A percentile compares a stretch with the other conserved stretches of the same genome.
Evolutionary conservation across 345 rosid species (phyloP).

Genomic region (Passiflora organensis): DNA sequence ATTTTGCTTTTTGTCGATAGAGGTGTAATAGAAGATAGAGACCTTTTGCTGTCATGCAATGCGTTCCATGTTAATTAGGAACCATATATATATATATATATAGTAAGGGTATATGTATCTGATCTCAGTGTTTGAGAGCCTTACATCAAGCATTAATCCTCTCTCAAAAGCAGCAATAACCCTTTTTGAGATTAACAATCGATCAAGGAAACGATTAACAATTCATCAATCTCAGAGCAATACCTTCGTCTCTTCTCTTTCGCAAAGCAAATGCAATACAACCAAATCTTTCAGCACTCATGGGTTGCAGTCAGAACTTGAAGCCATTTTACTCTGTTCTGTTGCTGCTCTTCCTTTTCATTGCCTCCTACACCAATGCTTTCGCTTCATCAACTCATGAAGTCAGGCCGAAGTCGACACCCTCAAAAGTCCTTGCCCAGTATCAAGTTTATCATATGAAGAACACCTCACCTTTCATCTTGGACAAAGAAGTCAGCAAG

Average conservation of each 20-base stretch:
- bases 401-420: background rate
- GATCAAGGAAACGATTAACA: no score
- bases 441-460: constrained; percentile 20
- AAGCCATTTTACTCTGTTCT: constrained; percentile 6
- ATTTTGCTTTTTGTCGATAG: background rate
- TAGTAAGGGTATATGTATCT: background rate
- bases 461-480: constrained; percentile 28
- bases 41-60: background rate
- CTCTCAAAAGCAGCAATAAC: constrained; percentile 10
- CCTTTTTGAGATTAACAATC: constrained; percentile 14
- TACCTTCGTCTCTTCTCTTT: background rate
- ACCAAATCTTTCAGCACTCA: constrained; percentile 10
- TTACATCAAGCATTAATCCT: background rate
- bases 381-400: constrained; percentile 15
- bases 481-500: constrained; percentile 13
- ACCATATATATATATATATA: background rate
- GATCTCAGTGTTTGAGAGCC: background rate
- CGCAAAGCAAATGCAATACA: constrained; percentile 7
- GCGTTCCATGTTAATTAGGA: background rate
- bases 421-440: constrained; percentile 2
- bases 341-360: constrained; percentile 17
- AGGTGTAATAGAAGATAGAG: background rate
- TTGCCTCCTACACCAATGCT: constrained; percentile 6
- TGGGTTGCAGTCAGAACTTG: constrained; percentile 23
- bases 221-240: constrained; percentile 17